Percentiles rank a stretch among this genome's conserved stretches.
Conservation (phyloP, 306 rosid species). For the Luffa acutangula region DNA sequence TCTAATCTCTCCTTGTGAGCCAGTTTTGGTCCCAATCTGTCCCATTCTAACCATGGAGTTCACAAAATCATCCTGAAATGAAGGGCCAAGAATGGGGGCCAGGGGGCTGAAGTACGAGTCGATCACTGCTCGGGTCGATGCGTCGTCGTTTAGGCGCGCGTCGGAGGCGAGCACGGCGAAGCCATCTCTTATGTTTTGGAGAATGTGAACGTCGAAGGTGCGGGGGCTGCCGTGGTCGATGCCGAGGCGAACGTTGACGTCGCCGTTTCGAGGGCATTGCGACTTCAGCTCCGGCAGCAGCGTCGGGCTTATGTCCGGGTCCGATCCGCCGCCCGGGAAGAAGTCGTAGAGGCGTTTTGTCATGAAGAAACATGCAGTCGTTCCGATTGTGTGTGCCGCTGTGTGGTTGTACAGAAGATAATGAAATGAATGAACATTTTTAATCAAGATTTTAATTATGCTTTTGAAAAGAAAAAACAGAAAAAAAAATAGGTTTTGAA, state of each 20-base stretch:
- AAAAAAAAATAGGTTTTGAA: too few relatives aligned
- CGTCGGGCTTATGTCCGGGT: slow-evolving; percentile 45
- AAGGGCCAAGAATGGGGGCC: slow-evolving; percentile 36
- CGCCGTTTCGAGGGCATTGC: slow-evolving; percentile 50
- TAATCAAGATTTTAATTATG: too few relatives aligned
- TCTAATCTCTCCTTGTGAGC: slow-evolving; percentile 44
- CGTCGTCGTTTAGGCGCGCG: slow-evolving; percentile 57
- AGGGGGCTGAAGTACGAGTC: slow-evolving; percentile 43
- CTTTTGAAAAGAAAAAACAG: too few relatives aligned
- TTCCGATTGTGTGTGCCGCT: slow-evolving; percentile 93
- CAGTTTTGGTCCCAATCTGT: slow-evolving; percentile 66
- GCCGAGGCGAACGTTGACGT: slow-evolving; percentile 33
- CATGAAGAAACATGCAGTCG: slow-evolving; percentile 91
- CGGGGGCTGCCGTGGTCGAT: slow-evolving; percentile 43
- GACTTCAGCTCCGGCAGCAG: slow-evolving; percentile 30
- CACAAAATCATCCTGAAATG: slow-evolving; percentile 52
- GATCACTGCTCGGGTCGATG: slow-evolving; percentile 25
- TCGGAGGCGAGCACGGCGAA: slow-evolving; percentile 77
- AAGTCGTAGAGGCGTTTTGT: slow-evolving; percentile 58
- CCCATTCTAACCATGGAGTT: slow-evolving; percentile 64
- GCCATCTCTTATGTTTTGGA: slow-evolving; percentile 56
- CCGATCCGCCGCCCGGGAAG: slow-evolving; percentile 45
- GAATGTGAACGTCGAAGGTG: slow-evolving; percentile 40
- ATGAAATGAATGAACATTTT: not conserved
- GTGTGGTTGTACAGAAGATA: not conserved